Evolutionary conservation across 345 rosid species (phyloP).

Genomic region (Eucalyptus grandis): DNA sequence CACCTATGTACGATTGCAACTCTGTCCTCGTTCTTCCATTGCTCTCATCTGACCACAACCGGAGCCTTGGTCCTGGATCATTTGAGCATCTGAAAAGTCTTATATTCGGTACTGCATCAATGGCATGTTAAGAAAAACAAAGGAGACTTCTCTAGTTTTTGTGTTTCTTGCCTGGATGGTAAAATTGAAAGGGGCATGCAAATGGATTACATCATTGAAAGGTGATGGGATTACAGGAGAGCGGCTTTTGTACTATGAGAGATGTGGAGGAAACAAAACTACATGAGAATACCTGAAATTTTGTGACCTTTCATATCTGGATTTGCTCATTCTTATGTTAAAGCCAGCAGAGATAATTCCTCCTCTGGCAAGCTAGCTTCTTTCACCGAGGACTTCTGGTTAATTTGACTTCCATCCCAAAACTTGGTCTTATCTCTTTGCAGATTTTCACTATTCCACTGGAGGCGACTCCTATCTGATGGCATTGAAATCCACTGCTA

Average conservation of each 20-base stretch:
- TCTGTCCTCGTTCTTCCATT: too few relatives aligned
- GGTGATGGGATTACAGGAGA: not conserved
- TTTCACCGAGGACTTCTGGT: not conserved
- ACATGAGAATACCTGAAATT: not conserved
- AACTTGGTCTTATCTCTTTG: not conserved
- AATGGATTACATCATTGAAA: not conserved
- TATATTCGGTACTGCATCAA: not conserved
- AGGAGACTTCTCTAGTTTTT: not conserved
- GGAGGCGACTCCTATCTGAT: not conserved
- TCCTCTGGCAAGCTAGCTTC: not conserved
- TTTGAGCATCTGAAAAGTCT: not conserved
- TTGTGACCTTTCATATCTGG: not conserved
- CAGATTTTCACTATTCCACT: not conserved
- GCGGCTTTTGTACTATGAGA: not conserved
- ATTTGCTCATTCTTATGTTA: not conserved
- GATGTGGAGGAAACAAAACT: not conserved
- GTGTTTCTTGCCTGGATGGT: not conserved
- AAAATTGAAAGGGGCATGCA: not conserved
- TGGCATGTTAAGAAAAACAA: not conserved
- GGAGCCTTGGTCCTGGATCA: not conserved
- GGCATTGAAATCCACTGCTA: not conserved
- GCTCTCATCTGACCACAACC: too few relatives aligned
- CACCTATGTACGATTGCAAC: rapidly evolving
- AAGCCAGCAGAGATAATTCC: not conserved
- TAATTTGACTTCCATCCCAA: not conserved